Conservation (phyloP, 768 basidiomycete species). For the Hygrophoropsis aurantiaca region DNA sequence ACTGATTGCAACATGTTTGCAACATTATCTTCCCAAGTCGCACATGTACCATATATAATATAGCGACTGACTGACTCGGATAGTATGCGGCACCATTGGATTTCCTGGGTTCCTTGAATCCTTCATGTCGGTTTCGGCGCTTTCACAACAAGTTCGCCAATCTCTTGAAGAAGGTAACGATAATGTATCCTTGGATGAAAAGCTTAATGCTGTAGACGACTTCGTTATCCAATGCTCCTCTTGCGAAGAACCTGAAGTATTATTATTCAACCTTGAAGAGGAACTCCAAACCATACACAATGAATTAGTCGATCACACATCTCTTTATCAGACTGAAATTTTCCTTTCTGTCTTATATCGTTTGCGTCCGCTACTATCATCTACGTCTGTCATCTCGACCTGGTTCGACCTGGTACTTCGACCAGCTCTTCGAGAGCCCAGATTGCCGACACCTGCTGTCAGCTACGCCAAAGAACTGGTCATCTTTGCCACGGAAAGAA, state of each 20-base stretch:
- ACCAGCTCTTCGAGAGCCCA: constrained; percentile 74
- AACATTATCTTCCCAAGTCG: too few species aligned
- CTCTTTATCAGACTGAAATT: constrained; percentile 59
- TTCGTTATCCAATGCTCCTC: constrained; percentile 53
- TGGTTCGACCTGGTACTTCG: constrained; percentile 85
- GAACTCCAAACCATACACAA: constrained; percentile 65
- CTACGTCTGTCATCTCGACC: constrained; percentile 65
- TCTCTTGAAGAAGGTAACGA: constrained; percentile 56
- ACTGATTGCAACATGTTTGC: too few species aligned
- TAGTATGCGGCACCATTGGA: too few species aligned
- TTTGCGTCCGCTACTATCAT: constrained; percentile 58
- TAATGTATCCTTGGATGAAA: constrained; percentile 46
- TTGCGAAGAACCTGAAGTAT: constrained; percentile 43
- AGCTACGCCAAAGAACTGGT: constrained; percentile 74
- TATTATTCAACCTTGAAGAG: constrained; percentile 57
- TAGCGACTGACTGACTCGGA: too few species aligned
- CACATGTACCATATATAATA: too few species aligned
- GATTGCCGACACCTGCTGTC: constrained; percentile 55
- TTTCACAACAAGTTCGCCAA: constrained; percentile 54
- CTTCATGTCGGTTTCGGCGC: constrained; percentile 36
- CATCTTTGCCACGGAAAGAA: constrained; percentile 54
- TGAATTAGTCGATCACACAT: constrained; percentile 64
- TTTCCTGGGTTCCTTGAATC: too few species aligned
- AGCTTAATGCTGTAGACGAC: constrained; percentile 51
- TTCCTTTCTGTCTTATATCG: constrained; percentile 68